phyloP scores from a whole-genome alignment of 352 stramenopile species.

The Pythium aphanidermatum region DNA sequence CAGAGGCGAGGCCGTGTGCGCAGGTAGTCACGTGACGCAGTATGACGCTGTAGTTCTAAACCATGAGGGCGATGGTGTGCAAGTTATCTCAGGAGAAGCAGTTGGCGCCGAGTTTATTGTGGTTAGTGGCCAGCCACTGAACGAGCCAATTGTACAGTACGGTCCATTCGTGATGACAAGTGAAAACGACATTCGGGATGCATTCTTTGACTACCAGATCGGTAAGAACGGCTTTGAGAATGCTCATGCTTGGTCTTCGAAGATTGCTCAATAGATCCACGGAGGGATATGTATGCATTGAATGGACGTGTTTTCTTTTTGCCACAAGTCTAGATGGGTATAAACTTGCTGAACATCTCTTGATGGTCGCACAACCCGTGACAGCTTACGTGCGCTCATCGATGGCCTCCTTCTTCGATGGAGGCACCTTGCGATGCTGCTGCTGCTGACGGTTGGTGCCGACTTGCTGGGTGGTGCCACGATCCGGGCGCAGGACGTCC shows the following conservation, averaged over 20 bases:
- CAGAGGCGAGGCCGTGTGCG: conserved; percentile 2
- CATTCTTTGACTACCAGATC: conserved; percentile 16
- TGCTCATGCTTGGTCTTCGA: conserved; percentile 34
- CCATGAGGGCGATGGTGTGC: too few relatives aligned
- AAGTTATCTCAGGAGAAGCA: too few relatives aligned
- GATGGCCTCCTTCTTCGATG: conserved; percentile 6
- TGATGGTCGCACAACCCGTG: too few relatives aligned
- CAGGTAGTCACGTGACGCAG: too few relatives aligned
- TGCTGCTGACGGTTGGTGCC: conserved; percentile 18
- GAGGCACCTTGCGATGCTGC: conserved; percentile 16
- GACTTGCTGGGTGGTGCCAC: conserved; percentile 21
- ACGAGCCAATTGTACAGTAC: conserved; percentile 58
- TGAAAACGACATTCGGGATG: conserved; percentile 40
- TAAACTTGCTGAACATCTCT: too few relatives aligned
- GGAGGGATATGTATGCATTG: too few relatives aligned
- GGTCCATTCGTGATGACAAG: conserved; percentile 77
- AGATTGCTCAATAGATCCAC: too few relatives aligned
- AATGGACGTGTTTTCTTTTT: too few relatives aligned
- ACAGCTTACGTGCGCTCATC: conserved; percentile 9
- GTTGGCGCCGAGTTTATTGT: too few relatives aligned
- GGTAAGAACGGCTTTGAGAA: conserved; percentile 51
- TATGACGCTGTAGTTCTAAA: too few relatives aligned
- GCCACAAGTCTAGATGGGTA: too few relatives aligned
- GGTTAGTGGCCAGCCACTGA: conserved; percentile 41
- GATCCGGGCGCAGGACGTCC: conserved; percentile 13